Evolutionary conservation across 495 filamentous ascomycete species (phyloP), one percentile per base, ranked within the genome.

Genomic region (Annulohypoxylon maeteangense): DNA sequence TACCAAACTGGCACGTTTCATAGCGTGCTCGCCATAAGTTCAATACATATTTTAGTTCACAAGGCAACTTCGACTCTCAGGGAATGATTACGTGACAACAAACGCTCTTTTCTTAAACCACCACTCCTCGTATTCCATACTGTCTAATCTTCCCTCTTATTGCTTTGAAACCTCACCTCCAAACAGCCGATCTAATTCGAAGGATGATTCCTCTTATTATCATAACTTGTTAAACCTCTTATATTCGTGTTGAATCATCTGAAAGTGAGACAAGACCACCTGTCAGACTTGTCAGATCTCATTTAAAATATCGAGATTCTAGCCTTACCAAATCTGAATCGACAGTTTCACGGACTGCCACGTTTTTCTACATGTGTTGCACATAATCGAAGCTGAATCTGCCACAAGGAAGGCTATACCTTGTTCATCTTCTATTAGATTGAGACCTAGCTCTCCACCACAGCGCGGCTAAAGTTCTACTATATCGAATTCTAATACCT

Each of bases 41-140:
- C 32, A 31, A n/a, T 11, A 38, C 12, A 65, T 57, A n/a, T 58
- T 20, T 56, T 65, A 66, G 27, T 31, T 56, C 60, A 62, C 32
- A 44, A 40, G 58, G 58, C n/a, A 68, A 50, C 40, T 32, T 61
- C 48, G 27, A 68, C 27, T 55, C 25, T 47, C 11, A 14, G 29
- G 34, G 12, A 36, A 25, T 8, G 7, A 31, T 36, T 29, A 44
- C 20, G 4, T 56, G 34, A 32, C 38, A 31, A 36, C 36, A n/a
- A n/a, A n/a, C 5, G 0, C 25, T 55, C 36, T 27, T 64, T 1
- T 53, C 48, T 22, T 31, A 16, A 53, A 7, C 12, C 25, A n/a
- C 14, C 7, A 45, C 38, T 55, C n/a, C 6, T 4, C 16, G 6
- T 27, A 20, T 58, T 34, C 48, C 23, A 22, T 8, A 25, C 18